Evolutionary conservation across 2,329 filamentous ascomycete species (phyloP).

Genomic region (Aureobasidium uvarum): DNA sequence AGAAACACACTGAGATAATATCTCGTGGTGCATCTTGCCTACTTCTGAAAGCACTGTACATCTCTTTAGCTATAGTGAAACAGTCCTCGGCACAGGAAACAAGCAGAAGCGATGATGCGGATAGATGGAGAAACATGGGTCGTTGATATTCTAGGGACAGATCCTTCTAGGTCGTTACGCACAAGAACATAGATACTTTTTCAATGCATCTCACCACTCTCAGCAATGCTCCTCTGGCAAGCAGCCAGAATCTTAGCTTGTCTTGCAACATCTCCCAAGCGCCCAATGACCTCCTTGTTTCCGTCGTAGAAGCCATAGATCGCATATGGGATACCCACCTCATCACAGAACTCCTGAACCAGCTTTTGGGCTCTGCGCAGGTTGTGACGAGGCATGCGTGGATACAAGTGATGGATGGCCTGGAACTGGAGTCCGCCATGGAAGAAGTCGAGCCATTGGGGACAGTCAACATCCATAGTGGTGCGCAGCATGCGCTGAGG

Average conservation of each 20-base stretch:
- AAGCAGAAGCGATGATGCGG: too few relatives aligned
- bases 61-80: too few relatives aligned
- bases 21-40: too few relatives aligned
- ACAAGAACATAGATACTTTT: background rate
- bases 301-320: constrained; percentile 81
- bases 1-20: too few relatives aligned
- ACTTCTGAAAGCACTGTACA: too few relatives aligned
- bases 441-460: constrained; percentile 82
- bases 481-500: constrained; percentile 88
- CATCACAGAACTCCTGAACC: constrained; percentile 76
- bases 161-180: background rate
- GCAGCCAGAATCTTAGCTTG: constrained; percentile 31
- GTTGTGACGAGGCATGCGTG: constrained; percentile 69
- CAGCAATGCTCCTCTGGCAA: constrained; percentile 43
- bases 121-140: too few relatives aligned
- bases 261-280: constrained; percentile 70
- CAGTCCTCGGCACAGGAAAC: too few relatives aligned
- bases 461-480: constrained; percentile 91
- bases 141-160: background rate
- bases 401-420: constrained; percentile 68
- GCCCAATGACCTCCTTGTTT: constrained; percentile 75
- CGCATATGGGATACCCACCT: constrained; percentile 80
- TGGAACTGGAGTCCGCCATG: constrained; percentile 81
- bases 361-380: constrained; percentile 70
- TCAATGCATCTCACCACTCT: constrained; percentile 37